Base-by-base conservation (phyloP, 2,329 filamentous ascomycete species). In the Botrytis medusae region DNA sequence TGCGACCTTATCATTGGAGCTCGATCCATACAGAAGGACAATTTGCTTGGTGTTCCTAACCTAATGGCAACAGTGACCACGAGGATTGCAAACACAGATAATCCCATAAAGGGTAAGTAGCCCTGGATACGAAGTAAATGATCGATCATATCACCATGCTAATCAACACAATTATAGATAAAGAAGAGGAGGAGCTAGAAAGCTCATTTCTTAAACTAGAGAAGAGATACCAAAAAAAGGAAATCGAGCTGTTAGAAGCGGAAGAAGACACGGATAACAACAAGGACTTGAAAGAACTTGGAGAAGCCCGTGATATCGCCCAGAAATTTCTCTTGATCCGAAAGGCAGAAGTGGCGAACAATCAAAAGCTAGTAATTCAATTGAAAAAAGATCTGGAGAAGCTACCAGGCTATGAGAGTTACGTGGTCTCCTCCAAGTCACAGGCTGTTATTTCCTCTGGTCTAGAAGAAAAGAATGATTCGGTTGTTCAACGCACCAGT, bases 1-100 rank as follows among this genome's bases (percentile, higher is more conserved):
- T 76, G 37, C 46, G 75, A 77, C 48, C 73, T 77, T 29, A 69
- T 77, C 63, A 75, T 76, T 48, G 74, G 75, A 22, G 71, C 74
- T 59, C 69, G 70, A 22, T 77, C 75, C 18, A 76, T 77, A 34
- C 60, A 64, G 9, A 69, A 75, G 29, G 37, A 77, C 16, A 73
- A 73, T 16, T 40, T 77, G 4, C 60, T 77, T 4, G 61, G 64
- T 22, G 69, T 71, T 40, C 73, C 73, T 14, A 75, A 76, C 44
- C 54, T 76, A n/a, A 74, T 74, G 68, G 65, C 32, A 51, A 67
- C 63, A 25, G 14, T 44, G 7, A 34, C 7, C 12, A 20, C 2
- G 16, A 67, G 0, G 25, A 8, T 54, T 22, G 8, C 25, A 29
- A 7, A 4, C 25, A 1, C 2, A 34, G 34, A 1, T 0, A 5